Base-by-base conservation (phyloP, 2,329 filamentous ascomycete species). In the Pseudocercospora crystallina region DNA sequence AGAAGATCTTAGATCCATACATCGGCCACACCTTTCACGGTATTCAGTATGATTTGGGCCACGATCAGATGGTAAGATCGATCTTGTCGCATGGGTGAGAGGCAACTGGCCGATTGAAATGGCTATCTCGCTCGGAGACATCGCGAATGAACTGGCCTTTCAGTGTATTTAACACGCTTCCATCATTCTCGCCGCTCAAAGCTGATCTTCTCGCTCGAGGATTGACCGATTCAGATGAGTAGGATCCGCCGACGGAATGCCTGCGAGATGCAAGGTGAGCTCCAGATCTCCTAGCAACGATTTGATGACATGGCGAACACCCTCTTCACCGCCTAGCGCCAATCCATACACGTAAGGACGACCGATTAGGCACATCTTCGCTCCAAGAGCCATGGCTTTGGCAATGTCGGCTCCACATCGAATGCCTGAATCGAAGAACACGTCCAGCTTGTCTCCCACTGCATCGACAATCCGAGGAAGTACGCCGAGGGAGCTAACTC, bases 381-480 rank as follows among this genome's bases (percentile, higher is more conserved):
- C 82, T 2, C 82, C 84, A 5, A 80, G 60, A 13, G 72, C 72
- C 32, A 80, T 61, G 5, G 77, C 78, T 55, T 80, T 80, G 39
- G 77, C 68, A 30, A 77, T 69, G 63, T 80, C 77, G 3, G 65
- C 70, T 2, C 78, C 77, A 5, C 71, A 74, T 12, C 76, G 66
- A 32, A 79, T 68, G 1, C 77, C 77, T 11, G 72, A 74, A 58
- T 80, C 77, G 46, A 80, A 80, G 8, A 80, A 65, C 1, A 80
- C 68, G 1, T 72, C 74, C 2, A 73, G 26, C 47, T 68, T 68
- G 36, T 71, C 69, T 20, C 72, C 79, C 0, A 83, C 83, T 0
- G 80, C 80, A 8, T 83, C 79, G 49, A 81, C 80, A 51, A 86
- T 81, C 56, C 82, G 77, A 0, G 80, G 78, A 33, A 86, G 69